Conservation (phyloP, 148 eudicot genomes). For the Diospyros lotus region DNA sequence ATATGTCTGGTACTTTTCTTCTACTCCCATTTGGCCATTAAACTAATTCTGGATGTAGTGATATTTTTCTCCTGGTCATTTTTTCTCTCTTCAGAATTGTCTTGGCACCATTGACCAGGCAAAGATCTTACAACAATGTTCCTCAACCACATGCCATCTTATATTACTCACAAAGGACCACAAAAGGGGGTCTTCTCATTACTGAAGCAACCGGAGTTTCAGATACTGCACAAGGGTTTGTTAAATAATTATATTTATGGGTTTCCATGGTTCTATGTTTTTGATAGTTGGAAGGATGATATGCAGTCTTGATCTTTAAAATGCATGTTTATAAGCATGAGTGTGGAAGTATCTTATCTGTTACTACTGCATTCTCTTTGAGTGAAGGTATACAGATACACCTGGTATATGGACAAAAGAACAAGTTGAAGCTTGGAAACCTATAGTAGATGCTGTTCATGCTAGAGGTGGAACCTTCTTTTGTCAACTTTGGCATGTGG, state of each 20-base stretch:
- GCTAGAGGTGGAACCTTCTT: slow-evolving; percentile 44
- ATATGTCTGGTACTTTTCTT: no score
- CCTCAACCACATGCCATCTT: slow-evolving; percentile 47
- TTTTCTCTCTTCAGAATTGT: slow-evolving; percentile 26
- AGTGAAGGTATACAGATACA: slow-evolving; percentile 27
- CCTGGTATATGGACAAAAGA: slow-evolving; percentile 61
- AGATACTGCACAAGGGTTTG: slow-evolving; percentile 43
- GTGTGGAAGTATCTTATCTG: neutral
- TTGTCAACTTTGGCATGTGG: slow-evolving; percentile 52
- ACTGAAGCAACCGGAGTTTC: slow-evolving; percentile 49
- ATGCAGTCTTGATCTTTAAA: neutral
- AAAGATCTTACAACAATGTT: slow-evolving; percentile 43
- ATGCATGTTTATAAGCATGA: neutral
- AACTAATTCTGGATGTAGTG: no score
- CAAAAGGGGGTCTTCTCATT: slow-evolving; percentile 47
- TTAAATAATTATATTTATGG: neutral
- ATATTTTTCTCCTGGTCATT: no score
- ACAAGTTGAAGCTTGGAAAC: slow-evolving; percentile 58
- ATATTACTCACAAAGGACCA: slow-evolving; percentile 45
- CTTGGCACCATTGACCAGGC: slow-evolving; percentile 45
- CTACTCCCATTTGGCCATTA: no score
- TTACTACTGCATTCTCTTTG: neutral
- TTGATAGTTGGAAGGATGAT: no score
- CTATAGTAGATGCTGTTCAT: slow-evolving; percentile 50
- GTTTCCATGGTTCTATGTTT: neutral